Base-by-base conservation (phyloP, 331 rosid genomes). In the Pyrus hybrid region DNA sequence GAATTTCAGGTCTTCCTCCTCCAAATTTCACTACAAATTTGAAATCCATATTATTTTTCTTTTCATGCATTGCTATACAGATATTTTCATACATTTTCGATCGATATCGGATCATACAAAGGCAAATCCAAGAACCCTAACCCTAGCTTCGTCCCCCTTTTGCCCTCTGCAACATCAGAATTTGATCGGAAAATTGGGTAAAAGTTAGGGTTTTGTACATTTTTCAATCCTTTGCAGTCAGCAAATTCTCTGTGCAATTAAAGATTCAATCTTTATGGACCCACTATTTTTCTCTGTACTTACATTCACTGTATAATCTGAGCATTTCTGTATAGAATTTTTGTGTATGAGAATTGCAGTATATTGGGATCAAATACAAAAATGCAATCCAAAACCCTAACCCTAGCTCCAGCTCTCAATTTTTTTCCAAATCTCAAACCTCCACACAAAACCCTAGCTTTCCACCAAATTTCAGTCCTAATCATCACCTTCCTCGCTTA, bases 401-500 rank as follows among this genome's bases (percentile, higher is more conserved):
- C 16, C 37, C 37, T 71, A 66, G 79, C 86, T 74, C 85, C 78
- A 35, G 90, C 77, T 56, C 61, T 84, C 62, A 76, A 83, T 63
- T 84, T 89, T 43, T 84, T 92, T 72, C 93, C 97, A 64, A 67
- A 43, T 57, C 86, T 92, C 68, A 92, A 81, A 77, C 96, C 96
- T 63, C 99, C 97, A 13, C 80, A 92, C 89, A 89, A 81, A 80
- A 92, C 91, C 84, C 83, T 86, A 80, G 51, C 85, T 28, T 95
- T 92, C 76, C 97, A 95, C 76, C 84, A 84, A 84, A 84, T 74
- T 25, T 82, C 86, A 67, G 96, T 86, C 58, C 90, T 95, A 9
- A 45, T 75, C 29, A 72, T 90, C 70, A 92, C 98, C 11, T 95
- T 89, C 80, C 68, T 92, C 56, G 97, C 97, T 18, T 95, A 90